A percentile compares a stretch with the other conserved stretches of the same genome.
Conservation (phyloP, 1,284 basidiomycete genomes). For the Ceratorhiza oryzae-sativae region DNA sequence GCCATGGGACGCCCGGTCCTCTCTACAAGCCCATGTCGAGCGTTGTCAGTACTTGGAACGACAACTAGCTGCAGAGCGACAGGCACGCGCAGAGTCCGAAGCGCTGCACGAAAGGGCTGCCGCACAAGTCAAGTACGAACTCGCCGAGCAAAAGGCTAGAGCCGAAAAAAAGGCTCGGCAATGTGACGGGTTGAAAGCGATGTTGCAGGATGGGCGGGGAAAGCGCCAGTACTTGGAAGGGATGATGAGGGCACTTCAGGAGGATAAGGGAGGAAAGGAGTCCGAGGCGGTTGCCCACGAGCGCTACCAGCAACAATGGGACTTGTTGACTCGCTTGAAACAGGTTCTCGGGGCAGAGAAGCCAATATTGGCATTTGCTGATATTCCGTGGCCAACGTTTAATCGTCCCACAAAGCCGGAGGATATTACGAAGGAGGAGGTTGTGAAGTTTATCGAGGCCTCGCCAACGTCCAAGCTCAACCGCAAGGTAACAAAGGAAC, state of each 20-base stretch:
- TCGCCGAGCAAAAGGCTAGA: background rate
- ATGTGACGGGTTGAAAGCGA: background rate
- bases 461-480: background rate
- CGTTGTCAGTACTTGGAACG: background rate
- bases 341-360: background rate
- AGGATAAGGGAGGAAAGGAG: background rate
- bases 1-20: background rate
- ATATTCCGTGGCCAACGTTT: conserved; percentile 31
- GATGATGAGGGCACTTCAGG: background rate
- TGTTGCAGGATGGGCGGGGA: background rate
- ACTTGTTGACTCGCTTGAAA: background rate
- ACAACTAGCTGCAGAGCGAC: background rate
- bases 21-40: background rate
- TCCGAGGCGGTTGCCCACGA: background rate
- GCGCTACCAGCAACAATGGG: conserved; percentile 3
- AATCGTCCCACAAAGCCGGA: background rate
- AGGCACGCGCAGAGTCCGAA: background rate
- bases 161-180: background rate
- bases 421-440: conserved; percentile 14
- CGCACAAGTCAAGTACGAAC: no score
- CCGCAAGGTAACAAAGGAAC: background rate
- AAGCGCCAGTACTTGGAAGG: background rate
- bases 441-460: background rate
- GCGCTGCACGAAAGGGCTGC: background rate
- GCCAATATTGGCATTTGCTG: background rate